Evolutionary conservation across 2,329 filamentous ascomycete species (phyloP), one percentile per base, ranked within the genome.

Genomic region (Fusarium sp.): DNA sequence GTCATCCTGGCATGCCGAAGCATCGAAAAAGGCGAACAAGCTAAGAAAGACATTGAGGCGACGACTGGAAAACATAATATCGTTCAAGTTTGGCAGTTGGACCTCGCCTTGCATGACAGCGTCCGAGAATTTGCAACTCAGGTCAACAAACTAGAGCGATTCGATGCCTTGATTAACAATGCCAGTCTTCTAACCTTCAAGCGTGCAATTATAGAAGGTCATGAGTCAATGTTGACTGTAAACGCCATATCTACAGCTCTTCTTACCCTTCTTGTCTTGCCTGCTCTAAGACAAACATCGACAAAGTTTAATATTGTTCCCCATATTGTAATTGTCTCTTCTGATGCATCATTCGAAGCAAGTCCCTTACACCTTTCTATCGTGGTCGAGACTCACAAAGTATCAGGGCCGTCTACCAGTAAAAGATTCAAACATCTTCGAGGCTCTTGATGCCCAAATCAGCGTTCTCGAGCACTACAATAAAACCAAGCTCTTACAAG

Each of bases 201-300:
- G 8, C 71, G 67, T 40, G 57, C 68, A 15, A 51, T 74, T 40
- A 64, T 73, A 20, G 81, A 83, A 57, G 83, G 81, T 4, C 77
- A 80, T 54, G 83, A 85, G 71, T 69, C 70, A 15, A 80, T 76
- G 30, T 71, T 85, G 49, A 81, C 80, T 5, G 78, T 85, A 45
- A 86, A 86, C 67, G 80, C 85, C 18, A 74, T 86, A 36, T 78
- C 78, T 4, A 85, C 82, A 0, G 80, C 82, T 36, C 73, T 86
- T 30, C 75, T 86, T 54, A 79, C 80, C 0, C 41, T 85, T 12
- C 63, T 81, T 50, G 65, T 84, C 20, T 71, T 86, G 20, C 83
- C 84, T 2, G 68, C 73, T 26, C 65, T 86, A 67, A 77, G 77
- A 20, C 72, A 72, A 13, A 80, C 80, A 10, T 79, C 78, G 2